These are phyloP conservation scores for Diutina ranongensis DNA, from an alignment of 1,139 yeast species.

Conservation along the genomic window DNA sequence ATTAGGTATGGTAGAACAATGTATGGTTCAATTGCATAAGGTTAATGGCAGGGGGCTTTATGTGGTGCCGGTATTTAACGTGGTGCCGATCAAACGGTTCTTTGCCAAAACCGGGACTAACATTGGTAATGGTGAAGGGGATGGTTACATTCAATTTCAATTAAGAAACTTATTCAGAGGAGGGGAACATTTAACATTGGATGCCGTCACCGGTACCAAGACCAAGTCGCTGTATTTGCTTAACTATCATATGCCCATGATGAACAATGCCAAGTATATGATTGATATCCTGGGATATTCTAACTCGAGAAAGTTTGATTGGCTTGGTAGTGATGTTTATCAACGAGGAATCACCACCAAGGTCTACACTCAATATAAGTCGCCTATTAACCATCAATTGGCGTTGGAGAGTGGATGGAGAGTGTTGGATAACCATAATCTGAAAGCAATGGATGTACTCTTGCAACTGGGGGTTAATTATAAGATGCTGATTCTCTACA, in stretches of 20 bases:
- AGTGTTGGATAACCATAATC: slow-evolving; percentile 35
- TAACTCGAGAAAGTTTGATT: slow-evolving; percentile 55
- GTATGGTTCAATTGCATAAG: slow-evolving; percentile 23
- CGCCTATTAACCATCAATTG: slow-evolving; percentile 39
- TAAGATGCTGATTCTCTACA: slow-evolving; percentile 46
- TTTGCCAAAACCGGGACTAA: slow-evolving; percentile 87
- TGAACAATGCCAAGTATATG: slow-evolving; percentile 38
- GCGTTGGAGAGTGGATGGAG: slow-evolving; percentile 58
- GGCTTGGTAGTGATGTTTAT: slow-evolving; percentile 51
- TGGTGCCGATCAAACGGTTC: slow-evolving; percentile 53
- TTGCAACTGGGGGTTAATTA: slow-evolving; percentile 48
- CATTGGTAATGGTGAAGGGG: slow-evolving; percentile 92
- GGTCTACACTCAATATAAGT: slow-evolving; percentile 23
- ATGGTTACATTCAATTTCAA: slow-evolving; percentile 74
- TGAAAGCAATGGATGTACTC: slow-evolving; percentile 24
- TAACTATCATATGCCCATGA: slow-evolving; percentile 52
- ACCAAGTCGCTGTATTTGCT: slow-evolving; percentile 64
- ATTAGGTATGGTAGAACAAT: slow-evolving; percentile 34
- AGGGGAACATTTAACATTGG: slow-evolving; percentile 67
- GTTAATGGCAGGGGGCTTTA: slow-evolving; percentile 17
- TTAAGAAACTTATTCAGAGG: slow-evolving; percentile 78
- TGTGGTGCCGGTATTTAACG: slow-evolving; percentile 43
- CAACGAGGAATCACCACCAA: slow-evolving; percentile 51
- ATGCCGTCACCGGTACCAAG: slow-evolving; percentile 70
- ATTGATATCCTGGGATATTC: slow-evolving; percentile 44